These are phyloP conservation scores for Xylaria hypoxylon DNA, from an alignment of 2,329 filamentous ascomycete genomes.

Conservation along the genomic window DNA sequence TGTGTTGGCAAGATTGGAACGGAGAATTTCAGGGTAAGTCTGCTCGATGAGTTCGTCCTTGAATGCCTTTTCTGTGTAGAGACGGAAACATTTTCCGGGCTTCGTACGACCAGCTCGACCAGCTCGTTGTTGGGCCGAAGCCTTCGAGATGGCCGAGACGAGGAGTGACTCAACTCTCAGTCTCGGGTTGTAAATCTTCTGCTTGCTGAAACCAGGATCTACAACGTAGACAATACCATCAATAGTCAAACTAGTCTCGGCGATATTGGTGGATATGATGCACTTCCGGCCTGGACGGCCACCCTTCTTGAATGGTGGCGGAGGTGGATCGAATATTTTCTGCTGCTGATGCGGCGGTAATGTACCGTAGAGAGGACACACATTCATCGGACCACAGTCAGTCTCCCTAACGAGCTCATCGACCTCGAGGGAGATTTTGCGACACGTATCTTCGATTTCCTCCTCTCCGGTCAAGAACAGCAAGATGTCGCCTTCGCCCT, in stretches of 20 bases:
- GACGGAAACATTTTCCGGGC: constrained; percentile 96
- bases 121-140: constrained; percentile 94
- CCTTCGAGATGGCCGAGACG: constrained; percentile 98
- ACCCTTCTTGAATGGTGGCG: constrained; percentile 75
- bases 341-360: constrained; percentile 94
- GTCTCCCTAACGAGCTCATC: constrained; percentile 94
- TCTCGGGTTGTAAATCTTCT: constrained; percentile 98
- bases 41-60: constrained; percentile 98
- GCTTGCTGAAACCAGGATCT: constrained; percentile 99
- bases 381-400: constrained; percentile 86
- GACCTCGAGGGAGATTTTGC: constrained; percentile 89
- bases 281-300: constrained; percentile 92
- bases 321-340: constrained; percentile 92
- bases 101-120: constrained; percentile 99
- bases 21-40: constrained; percentile 94
- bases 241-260: constrained; percentile 96
- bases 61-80: constrained; percentile 96
- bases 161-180: constrained; percentile 96
- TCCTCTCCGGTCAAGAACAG: constrained; percentile 98
- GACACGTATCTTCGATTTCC: constrained; percentile 95
- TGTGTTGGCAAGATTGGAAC: constrained; percentile 93
- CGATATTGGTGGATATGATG: constrained; percentile 97
- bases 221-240: constrained; percentile 99
- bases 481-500: constrained; percentile 91
- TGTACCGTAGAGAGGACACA: constrained; percentile 95